These are phyloP conservation scores for Pseudoneurospora amorphoporcata DNA, from an alignment of 495 filamentous ascomycete genomes.

Conservation along the genomic window DNA sequence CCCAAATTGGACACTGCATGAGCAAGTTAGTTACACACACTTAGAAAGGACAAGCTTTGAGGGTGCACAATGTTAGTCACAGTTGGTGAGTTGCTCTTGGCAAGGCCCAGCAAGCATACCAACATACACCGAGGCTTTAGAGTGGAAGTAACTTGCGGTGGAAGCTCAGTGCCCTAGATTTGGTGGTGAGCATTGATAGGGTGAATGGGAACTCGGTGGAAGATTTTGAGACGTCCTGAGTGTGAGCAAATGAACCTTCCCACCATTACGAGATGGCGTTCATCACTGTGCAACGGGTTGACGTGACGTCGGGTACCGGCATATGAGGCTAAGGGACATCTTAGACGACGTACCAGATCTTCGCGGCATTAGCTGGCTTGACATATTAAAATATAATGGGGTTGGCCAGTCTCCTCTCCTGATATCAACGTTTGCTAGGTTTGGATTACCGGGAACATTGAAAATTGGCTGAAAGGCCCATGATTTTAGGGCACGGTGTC, in stretches of 20 bases:
- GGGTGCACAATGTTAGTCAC: neutral
- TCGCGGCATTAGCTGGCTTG: neutral
- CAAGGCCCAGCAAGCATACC: neutral
- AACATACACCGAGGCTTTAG: neutral
- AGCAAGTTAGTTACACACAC: neutral
- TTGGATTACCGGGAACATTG: neutral
- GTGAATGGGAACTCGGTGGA: neutral
- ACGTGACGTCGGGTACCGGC: constrained; percentile 7
- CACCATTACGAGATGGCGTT: constrained; percentile 7
- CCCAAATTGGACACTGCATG: neutral
- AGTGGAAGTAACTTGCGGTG: neutral
- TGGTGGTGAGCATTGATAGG: neutral
- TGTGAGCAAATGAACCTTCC: neutral
- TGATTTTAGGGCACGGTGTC: neutral
- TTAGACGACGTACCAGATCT: constrained; percentile 3
- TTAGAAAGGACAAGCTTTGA: neutral
- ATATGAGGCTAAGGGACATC: constrained; percentile 8
- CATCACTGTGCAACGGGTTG: constrained; percentile 1
- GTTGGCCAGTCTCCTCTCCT: neutral
- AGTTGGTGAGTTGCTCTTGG: neutral
- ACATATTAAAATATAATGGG: neutral
- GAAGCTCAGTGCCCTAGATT: neutral
- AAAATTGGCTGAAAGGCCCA: neutral
- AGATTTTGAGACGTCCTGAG: neutral
- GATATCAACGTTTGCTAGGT: neutral